Base-by-base conservation (phyloP, 768 basidiomycete genomes). In the Pleurotus ostreatus region DNA sequence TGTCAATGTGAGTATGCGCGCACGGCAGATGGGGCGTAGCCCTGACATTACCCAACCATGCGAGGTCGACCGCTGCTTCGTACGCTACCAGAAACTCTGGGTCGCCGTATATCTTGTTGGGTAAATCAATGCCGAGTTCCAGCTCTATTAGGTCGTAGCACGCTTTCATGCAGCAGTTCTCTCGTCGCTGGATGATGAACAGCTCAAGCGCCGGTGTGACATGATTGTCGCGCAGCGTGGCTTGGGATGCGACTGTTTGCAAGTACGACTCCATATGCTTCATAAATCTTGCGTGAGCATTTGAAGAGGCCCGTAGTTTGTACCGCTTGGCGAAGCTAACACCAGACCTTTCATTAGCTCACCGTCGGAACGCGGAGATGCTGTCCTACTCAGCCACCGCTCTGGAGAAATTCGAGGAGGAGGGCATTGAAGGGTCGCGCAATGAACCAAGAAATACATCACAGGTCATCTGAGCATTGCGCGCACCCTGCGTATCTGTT, bases 31-130 rank as follows among this genome's bases (percentile, higher is more conserved):
- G 16, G 23, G 9, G 13, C 0, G n/a, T 2, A n/a, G 0, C 3
- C n/a, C 49, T 5, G 6, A 49, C 49, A 16, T 49, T 49, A 12
- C 49, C 49, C n/a, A 49, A 18, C 49, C 49, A 49, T 25, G 37
- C 30, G 13, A 49, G 15, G 30, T 49, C 49, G n/a, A 49, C 49
- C 26, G 34, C 26, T 4, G 49, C 49, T 11, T 12, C 4, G 2
- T 49, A 39, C 4, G 49, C 49, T 0, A 16, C 30, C n/a, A 49
- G 11, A 22, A 49, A 49, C n/a, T 49, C 26, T 34, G 22, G 11
- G 15, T 30, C 16, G 2, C 20, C 49, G 6, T 49, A 49, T 0
- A 49, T 34, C 3, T 6, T n/a, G 30, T 26, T 4, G 0, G 49
- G 49, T 1, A 49, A 30, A 30, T 49, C 49, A 1, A 37, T 49